Evolutionary conservation across 108 stramenopile species (phyloP).

Genomic region (Cyclotella distinguenda): DNA sequence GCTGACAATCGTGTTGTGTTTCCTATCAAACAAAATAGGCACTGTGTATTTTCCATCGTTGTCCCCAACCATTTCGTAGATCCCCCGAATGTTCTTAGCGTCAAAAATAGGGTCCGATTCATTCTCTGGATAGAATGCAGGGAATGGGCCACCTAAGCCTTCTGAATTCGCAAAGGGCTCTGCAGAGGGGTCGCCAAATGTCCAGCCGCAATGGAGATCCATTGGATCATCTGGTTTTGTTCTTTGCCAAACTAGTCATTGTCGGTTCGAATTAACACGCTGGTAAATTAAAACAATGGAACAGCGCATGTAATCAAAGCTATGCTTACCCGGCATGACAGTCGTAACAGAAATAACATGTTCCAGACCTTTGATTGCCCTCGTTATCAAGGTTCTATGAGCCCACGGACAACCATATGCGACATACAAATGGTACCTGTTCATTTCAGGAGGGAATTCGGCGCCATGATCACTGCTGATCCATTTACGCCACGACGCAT

Average conservation of each 20-base stretch:
- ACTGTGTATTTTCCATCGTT: constrained; percentile 91
- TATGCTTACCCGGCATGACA: constrained; percentile 64
- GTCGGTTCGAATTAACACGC: not conserved
- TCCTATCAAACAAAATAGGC: constrained; percentile 95
- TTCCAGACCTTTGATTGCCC: constrained; percentile 89
- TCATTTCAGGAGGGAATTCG: constrained; percentile 68
- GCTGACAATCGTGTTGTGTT: constrained; percentile 92
- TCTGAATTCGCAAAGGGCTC: constrained; percentile 63
- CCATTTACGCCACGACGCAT: constrained; percentile 63
- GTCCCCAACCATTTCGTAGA: constrained; percentile 82
- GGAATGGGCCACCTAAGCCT: constrained; percentile 77
- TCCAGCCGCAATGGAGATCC: constrained; percentile 93
- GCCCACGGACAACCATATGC: constrained; percentile 80
- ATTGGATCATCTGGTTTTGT: constrained; percentile 74
- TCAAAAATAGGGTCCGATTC: constrained; percentile 71
- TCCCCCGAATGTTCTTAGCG: constrained; percentile 67
- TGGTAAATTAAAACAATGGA: not conserved
- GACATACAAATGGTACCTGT: constrained; percentile 78
- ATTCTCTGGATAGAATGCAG: constrained; percentile 66
- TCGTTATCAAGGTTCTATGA: constrained; percentile 81
- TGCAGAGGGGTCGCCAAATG: constrained; percentile 73
- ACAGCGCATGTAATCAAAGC: not conserved
- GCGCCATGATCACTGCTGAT: constrained; percentile 48
- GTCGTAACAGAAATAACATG: constrained; percentile 82
- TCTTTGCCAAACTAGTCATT: constrained; percentile 64